Conservation (phyloP, 2,329 filamentous ascomycete genomes). For the Diplocarpon mali region DNA sequence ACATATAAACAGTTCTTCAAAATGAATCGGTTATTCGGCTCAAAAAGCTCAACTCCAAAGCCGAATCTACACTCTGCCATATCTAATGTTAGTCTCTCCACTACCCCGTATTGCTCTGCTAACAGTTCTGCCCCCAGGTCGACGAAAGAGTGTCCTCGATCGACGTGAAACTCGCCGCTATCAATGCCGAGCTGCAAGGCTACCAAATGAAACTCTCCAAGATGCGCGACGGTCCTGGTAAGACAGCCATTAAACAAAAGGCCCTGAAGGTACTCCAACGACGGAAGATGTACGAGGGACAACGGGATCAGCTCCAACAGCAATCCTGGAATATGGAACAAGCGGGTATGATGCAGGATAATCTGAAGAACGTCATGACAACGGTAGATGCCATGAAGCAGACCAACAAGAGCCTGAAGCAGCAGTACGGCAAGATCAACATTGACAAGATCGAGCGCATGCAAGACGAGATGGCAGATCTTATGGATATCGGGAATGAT, state of each 20-base stretch:
- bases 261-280: slow-evolving; percentile 89
- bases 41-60: slow-evolving; percentile 78
- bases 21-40: slow-evolving; percentile 96
- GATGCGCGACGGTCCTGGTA: slow-evolving; percentile 93
- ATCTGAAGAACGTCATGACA: slow-evolving; percentile 96
- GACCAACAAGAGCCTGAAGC: slow-evolving; percentile 82
- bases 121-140: slow-evolving; percentile 36
- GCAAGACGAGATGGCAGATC: slow-evolving; percentile 98
- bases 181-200: slow-evolving; percentile 79
- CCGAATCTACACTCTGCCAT: slow-evolving; percentile 79
- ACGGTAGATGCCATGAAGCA: slow-evolving; percentile 97
- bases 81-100: slow-evolving; percentile 47
- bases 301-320: slow-evolving; percentile 85
- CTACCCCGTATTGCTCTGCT: slow-evolving; percentile 12
- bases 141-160: slow-evolving; percentile 75
- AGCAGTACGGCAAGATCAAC: slow-evolving; percentile 95
- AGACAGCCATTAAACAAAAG: slow-evolving; percentile 85
- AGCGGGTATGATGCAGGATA: slow-evolving; percentile 96
- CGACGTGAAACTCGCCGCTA: slow-evolving; percentile 87
- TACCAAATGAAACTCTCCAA: slow-evolving; percentile 82
- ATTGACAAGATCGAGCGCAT: slow-evolving; percentile 95
- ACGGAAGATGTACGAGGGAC: slow-evolving; percentile 85
- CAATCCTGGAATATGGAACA: slow-evolving; percentile 99
- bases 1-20: slow-evolving; percentile 19
- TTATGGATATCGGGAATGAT: slow-evolving; percentile 96